Percentiles rank a stretch among this genome's conserved stretches.
phyloP scores from a whole-genome alignment of 2,329 filamentous ascomycete species.

The Fusarium floridanum region DNA sequence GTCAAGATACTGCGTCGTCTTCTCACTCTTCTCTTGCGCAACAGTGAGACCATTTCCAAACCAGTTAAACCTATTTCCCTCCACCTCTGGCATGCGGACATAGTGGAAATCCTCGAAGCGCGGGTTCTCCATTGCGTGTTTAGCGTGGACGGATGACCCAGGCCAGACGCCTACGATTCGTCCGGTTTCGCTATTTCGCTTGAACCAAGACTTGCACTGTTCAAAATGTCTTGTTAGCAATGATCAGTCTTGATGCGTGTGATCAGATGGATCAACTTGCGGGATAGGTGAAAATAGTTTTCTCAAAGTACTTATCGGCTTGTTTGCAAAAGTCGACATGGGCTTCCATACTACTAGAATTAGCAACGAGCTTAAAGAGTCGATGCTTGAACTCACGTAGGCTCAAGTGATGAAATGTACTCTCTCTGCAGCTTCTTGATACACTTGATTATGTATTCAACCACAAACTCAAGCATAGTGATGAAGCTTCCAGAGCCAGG shows the following conservation, averaged over 20 bases:
- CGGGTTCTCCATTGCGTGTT: neutral
- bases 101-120: neutral
- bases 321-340: neutral
- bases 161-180: neutral
- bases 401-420: neutral
- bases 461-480: slow-evolving; percentile 11
- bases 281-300: neutral
- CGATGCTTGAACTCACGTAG: neutral
- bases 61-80: neutral
- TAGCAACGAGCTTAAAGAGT: neutral
- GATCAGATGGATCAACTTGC: neutral
- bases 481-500: slow-evolving; percentile 9
- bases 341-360: neutral
- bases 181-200: neutral
- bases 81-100: neutral
- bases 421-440: slow-evolving; percentile 10
- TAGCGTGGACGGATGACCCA: neutral
- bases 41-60: neutral
- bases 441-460: slow-evolving; percentile 13
- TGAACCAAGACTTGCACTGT: slow-evolving; percentile 1
- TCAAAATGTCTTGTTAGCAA: neutral
- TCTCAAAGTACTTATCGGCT: slow-evolving; percentile 2
- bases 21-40: neutral
- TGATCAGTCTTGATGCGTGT: rapidly evolving
- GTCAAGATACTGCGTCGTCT: neutral